Evolutionary conservation across 169 alveolate genomes (phyloP).

Genomic region (Babesia caballi): DNA sequence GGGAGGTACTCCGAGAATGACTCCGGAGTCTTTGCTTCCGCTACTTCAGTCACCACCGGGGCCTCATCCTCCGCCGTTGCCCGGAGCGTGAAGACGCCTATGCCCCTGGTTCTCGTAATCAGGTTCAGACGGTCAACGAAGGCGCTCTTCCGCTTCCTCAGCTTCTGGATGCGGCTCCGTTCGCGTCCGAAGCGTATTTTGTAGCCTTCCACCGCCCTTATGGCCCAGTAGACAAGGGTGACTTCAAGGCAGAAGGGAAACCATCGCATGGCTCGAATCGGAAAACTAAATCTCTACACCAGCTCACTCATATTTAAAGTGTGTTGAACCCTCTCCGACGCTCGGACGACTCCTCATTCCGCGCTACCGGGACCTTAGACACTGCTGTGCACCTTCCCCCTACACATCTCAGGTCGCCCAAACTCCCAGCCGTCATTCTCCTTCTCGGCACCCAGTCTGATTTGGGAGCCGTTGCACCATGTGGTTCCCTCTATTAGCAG

Average conservation of each 20-base stretch:
- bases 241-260: conserved; percentile 19
- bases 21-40: neutral
- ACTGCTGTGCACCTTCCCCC: neutral
- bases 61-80: conserved; percentile 35
- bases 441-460: too few species aligned
- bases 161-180: conserved; percentile 47
- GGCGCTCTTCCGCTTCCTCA: conserved; percentile 48
- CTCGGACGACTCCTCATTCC: neutral
- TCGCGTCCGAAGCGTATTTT: conserved; percentile 59
- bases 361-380: neutral
- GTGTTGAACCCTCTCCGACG: neutral
- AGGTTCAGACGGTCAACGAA: conserved; percentile 40
- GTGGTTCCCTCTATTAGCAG: neutral
- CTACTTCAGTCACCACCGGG: neutral
- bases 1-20: conserved; percentile 8
- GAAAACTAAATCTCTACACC: neutral
- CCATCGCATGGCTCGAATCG: conserved; percentile 38
- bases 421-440: neutral
- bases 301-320: neutral
- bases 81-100: conserved; percentile 39
- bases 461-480: neutral
- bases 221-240: conserved; percentile 3
- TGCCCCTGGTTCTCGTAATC: conserved; percentile 48
- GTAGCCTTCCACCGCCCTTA: conserved; percentile 17
- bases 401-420: neutral